Evolutionary conservation across 306 rosid genomes (phyloP), one percentile per base, ranked within the genome.

Genomic region (Ziziphus jujuba): DNA sequence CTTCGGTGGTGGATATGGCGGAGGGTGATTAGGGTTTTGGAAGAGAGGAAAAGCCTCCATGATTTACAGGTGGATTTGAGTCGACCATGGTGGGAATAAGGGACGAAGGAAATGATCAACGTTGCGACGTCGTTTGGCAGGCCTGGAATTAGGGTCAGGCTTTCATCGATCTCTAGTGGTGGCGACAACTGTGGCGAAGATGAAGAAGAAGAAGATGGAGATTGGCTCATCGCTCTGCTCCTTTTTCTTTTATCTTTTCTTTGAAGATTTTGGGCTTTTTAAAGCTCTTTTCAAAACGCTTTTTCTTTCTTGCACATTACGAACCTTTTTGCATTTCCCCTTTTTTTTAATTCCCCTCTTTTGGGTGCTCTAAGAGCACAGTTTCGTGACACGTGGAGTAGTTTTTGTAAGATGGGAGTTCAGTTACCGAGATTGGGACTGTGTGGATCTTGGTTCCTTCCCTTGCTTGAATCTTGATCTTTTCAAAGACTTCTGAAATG

Each of bases 41-140:
- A 86, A 13, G 97, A 86, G 22, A 92, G 78, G 54, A 86, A 68
- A 14, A 54, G 45, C 14, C 76, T 78, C 98, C 98, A 92, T 21
- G 96, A 74, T 69, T 77, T 87, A 81, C 86, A 86, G 55, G 84
- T 90, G 24, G 75, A 54, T 72, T 86, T 90, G 65, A 89, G 79
- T 22, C 93, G 92, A 15, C 75, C 56, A 33, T 80, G 91, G 75
- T 89, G 87, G 3, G 85, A 78, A 65, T 75, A 90, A 0, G 98
- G 87, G 1, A 87, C 28, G 63, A 70, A 71, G 15, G 91, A 84
- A 31, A 92, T 85, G 71, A 89, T 80, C 51, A 74, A 7, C 8
- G 79, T 62, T 0, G 89, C 80, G 6, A 92, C 73, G 74, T 92
- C 98, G 79, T 87, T 80, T 14, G 98, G 96, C 10, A 92, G 87